Evolutionary conservation across 768 basidiomycete genomes (phyloP).

Genomic region (Coprinellus aureogranulatus): DNA sequence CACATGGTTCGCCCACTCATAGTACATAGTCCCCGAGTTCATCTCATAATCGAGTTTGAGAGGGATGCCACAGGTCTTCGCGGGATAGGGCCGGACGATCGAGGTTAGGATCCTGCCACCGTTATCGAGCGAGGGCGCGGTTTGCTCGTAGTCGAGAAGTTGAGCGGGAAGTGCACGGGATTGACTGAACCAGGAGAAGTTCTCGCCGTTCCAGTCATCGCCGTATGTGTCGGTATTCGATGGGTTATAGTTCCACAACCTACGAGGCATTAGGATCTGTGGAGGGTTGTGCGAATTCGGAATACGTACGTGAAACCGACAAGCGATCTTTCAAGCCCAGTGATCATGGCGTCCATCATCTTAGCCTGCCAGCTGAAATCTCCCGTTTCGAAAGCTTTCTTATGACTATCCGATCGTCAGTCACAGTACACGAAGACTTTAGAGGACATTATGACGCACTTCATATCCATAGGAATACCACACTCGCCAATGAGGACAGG

Average conservation of each 20-base stretch:
- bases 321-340: conserved; percentile 71
- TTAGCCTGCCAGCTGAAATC: conserved; percentile 79
- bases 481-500: conserved; percentile 91
- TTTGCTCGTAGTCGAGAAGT: conserved; percentile 57
- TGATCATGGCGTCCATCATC: conserved; percentile 95
- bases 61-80: conserved; percentile 87
- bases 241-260: conserved; percentile 95
- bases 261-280: conserved; percentile 24
- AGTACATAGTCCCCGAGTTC: conserved; percentile 64
- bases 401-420: conserved; percentile 42
- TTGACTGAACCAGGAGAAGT: conserved; percentile 91
- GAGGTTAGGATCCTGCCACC: conserved; percentile 76
- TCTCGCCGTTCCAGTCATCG: conserved; percentile 95
- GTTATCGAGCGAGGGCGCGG: conserved; percentile 70
- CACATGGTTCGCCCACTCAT: conserved; percentile 54
- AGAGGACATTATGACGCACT: conserved; percentile 50
- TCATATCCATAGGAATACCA: conserved; percentile 96
- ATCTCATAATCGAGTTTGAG: conserved; percentile 72
- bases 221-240: conserved; percentile 74
- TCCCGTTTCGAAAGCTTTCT: conserved; percentile 67
- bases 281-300: background rate
- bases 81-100: conserved; percentile 86
- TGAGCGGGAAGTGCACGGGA: conserved; percentile 55
- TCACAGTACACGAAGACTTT: background rate
- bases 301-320: conserved; percentile 80